Conservation (phyloP, 768 basidiomycete species). For the Hortiboletus campestris region DNA sequence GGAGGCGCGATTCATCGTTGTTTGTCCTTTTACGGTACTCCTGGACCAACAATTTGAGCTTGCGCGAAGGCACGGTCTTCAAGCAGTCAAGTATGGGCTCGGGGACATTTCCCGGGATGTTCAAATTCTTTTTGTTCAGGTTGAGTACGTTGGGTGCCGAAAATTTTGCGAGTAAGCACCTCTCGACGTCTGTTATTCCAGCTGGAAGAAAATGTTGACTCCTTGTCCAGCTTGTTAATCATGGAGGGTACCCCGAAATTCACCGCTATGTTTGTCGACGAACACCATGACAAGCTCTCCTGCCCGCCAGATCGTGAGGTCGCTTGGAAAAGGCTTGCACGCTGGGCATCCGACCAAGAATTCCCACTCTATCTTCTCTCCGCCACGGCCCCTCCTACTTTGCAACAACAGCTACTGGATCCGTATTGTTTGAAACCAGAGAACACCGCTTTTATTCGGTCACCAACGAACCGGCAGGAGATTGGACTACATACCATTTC, state of each 20-base stretch:
- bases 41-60: not conserved
- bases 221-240: not conserved
- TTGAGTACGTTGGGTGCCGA: not conserved
- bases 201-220: not conserved
- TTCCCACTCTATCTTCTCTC: not conserved
- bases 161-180: not conserved
- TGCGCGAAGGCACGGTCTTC: not conserved
- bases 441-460: not conserved
- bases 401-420: not conserved
- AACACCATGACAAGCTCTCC: not conserved
- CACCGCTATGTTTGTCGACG: not conserved
- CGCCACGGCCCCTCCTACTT: not conserved
- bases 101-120: not conserved
- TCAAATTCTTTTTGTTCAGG: constrained; percentile 4
- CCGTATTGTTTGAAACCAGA: not conserved
- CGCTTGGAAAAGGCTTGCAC: constrained; percentile 1
- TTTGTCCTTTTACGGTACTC: constrained; percentile 1
- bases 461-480: not conserved
- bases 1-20: not conserved
- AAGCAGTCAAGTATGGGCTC: not conserved
- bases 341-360: not conserved
- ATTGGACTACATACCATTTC: not conserved
- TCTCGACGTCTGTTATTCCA: not conserved
- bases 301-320: not conserved
- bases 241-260: not conserved